phyloP scores from a whole-genome alignment of 768 basidiomycete species.

The Nevesoporus exiguus region DNA sequence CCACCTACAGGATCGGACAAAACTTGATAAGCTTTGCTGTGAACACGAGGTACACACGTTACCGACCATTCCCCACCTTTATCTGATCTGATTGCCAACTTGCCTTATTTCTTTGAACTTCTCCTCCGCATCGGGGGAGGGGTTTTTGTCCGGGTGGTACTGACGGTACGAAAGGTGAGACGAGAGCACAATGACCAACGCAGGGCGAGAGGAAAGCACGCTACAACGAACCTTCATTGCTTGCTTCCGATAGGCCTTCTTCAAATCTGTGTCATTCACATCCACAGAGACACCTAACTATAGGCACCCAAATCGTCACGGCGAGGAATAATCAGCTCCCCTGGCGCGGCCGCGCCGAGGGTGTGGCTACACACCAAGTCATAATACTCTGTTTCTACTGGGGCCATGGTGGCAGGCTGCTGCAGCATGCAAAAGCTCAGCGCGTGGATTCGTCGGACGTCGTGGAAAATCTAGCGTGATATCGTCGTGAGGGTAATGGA shows the following conservation, averaged over 20 bases:
- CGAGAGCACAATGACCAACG: neutral
- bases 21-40: slow-evolving; percentile 93
- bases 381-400: slow-evolving; percentile 89
- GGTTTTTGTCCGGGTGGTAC: slow-evolving; percentile 97
- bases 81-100: slow-evolving; percentile 18
- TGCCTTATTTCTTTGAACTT: slow-evolving; percentile 97
- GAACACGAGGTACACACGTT: slow-evolving; percentile 19
- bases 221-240: slow-evolving; percentile 75
- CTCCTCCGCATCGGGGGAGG: slow-evolving; percentile 87
- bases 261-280: slow-evolving; percentile 75
- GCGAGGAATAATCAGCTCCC: neutral
- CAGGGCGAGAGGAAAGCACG: neutral
- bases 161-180: slow-evolving; percentile 29
- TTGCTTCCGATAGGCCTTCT: slow-evolving; percentile 93
- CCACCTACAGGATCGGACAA: slow-evolving; percentile 71
- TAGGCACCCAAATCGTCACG: neutral
- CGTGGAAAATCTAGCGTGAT: slow-evolving; percentile 6
- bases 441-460: neutral
- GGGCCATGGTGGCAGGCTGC: slow-evolving; percentile 52
- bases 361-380: slow-evolving; percentile 56
- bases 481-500: slow-evolving; percentile 2
- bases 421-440: neutral
- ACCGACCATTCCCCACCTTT: slow-evolving; percentile 10
- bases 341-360: neutral
- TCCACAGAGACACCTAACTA: slow-evolving; percentile 73